Base-by-base conservation (phyloP, 805 yeast species). In the Maudiozyma turicensis region DNA sequence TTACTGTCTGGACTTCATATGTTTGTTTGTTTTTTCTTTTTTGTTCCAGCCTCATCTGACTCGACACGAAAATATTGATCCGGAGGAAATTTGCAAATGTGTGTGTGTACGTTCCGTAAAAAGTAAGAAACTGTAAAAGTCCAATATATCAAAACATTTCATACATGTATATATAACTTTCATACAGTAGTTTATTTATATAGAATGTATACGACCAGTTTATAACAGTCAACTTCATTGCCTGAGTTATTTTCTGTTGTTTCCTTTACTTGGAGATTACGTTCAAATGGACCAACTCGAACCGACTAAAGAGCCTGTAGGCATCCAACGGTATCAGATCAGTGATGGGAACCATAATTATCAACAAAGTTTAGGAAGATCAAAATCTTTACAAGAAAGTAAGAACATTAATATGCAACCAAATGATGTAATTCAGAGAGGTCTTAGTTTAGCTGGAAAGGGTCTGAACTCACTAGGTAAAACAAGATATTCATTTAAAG, bases 381-480 rank as follows among this genome's bases (percentile, higher is more conserved):
- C 52, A 9, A n/a, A 44, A 13, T 48, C 53, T 6, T 35, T 50
- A 31, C 43, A 48, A 9, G 44, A 28, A 35, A 4, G 15, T 35
- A 20, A 20, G 26, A 2, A 20, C 4, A n/a, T 15, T 6, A 35
- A 35, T 35, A 15, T 14, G 15, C 26, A 38, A 14, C 15, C 40
- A 5, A 38, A 14, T 15, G 40, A 38, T 38, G 40, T 38, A 14
- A 48, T 57, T 7, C 38, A 51, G 13, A 44, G 50, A 26, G 64
- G 63, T 1, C 48, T 60, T 10, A 47, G 51, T 8, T 47, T 59
- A 31, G 64, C 51, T 1, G 64, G 64, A 2, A 40, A 43, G 3
- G 58, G 54, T 1, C 45, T 57, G 14, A 33, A 28, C 8, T 26
- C 47, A 8, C 8, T 10, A n/a, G 15, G 11, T 30, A 44, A 26